phyloP scores from a whole-genome alignment of 1,139 yeast genomes.

The Zygoascus sp. region DNA sequence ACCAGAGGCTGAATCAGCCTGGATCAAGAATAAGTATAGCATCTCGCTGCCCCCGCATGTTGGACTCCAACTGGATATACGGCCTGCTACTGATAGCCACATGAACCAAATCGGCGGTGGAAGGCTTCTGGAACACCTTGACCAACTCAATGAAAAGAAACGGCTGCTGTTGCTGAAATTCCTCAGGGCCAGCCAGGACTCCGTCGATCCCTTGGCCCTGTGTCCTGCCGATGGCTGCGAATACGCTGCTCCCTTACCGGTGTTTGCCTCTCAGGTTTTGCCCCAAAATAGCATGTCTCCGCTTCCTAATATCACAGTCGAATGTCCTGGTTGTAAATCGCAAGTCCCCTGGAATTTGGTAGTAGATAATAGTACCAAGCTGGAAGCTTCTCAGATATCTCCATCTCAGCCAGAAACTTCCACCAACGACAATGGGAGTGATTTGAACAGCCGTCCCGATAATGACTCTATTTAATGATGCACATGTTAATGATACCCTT shows the following conservation, averaged over 20 bases:
- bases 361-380: not conserved
- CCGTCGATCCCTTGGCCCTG: not conserved
- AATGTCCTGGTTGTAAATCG: constrained; percentile 7
- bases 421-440: not conserved
- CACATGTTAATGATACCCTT: too few relatives aligned
- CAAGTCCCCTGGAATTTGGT: constrained; percentile 8
- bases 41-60: constrained; percentile 21
- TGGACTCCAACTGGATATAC: constrained; percentile 18
- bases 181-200: not conserved
- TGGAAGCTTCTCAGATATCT: not conserved
- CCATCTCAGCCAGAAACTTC: not conserved
- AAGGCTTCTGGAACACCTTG: constrained; percentile 4
- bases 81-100: not conserved
- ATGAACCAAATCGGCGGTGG: constrained; percentile 19
- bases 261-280: constrained; percentile 4
- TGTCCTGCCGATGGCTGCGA: constrained; percentile 6
- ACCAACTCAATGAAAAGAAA: constrained; percentile 8
- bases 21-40: constrained; percentile 28
- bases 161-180: not conserved
- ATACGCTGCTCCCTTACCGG: not conserved
- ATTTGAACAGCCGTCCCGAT: not conserved
- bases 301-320: not conserved
- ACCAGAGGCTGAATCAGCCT: constrained; percentile 19
- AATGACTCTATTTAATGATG: not conserved
- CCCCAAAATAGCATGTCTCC: not conserved